Base-by-base conservation (phyloP, 805 yeast species). In the Lachancea meyersii region DNA sequence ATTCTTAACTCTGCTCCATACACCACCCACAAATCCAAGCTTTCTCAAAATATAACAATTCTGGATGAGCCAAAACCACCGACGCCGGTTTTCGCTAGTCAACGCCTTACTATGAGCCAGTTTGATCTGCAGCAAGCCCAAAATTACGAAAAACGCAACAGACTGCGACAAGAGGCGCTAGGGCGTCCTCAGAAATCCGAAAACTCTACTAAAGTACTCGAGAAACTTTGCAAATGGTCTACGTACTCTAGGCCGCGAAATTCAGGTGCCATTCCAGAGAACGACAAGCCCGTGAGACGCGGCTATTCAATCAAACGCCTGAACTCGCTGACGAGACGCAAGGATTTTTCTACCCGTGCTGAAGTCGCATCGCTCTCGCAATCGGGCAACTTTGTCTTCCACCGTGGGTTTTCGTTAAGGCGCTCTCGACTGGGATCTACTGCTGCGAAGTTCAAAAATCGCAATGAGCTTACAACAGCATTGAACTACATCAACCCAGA, bases 401-500 rank as follows among this genome's bases (percentile, higher is more conserved):
- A 59, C 36, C 52, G 47, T 26, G 63, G 63, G 5, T 59, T 59
- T 35, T 51, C 48, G 2, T 23, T 37, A 13, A 40, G 45, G 19
- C 37, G 26, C 22, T 20, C 23, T 13, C 32, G 17, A 10, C 35
- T 22, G 19, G n/a, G 35, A 14, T 18, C 30, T 16, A 21, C 30
- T 11, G 36, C 39, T 18, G 35, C 41, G 5, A 44, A 44, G 22
- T 45, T 41, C 18, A 41, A 49, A 37, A 50, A 45, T 34, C 48
- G 45, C 24, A 40, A 46, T 5, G 60, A 53, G 41, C 38, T 56
- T 22, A 33, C 50, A 13, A 50, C 60, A 7, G 46, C 50, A 3
- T 40, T 56, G 45, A 43, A 47, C 9, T 57, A 52, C 35, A 47
- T 57, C 16, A 41, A 54, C 38, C 22, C 53, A 24, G 38, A 34